Percentiles rank a stretch among this genome's conserved stretches.
Conservation (phyloP, 2,329 filamentous ascomycete genomes). For the Dothideomycetes sp. region DNA sequence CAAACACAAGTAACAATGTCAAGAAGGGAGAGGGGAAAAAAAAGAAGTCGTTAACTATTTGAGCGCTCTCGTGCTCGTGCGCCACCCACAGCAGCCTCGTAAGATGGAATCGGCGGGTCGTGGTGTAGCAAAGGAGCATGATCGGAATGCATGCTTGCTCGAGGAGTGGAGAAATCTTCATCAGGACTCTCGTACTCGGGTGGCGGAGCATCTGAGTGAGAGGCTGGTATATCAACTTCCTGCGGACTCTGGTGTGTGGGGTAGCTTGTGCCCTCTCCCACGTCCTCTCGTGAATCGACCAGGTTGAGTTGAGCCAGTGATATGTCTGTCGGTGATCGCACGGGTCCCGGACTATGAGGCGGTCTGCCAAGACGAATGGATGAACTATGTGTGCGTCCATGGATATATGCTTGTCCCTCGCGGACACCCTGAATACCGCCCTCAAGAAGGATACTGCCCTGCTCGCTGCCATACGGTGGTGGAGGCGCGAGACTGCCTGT, state of each 20-base stretch:
- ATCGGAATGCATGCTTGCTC: slow-evolving; percentile 19
- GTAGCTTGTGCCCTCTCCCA: slow-evolving; percentile 55
- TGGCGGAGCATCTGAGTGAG: slow-evolving; percentile 24
- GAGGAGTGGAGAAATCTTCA: slow-evolving; percentile 21
- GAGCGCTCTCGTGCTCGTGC: neutral
- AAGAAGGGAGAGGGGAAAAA: neutral
- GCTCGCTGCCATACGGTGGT: slow-evolving; percentile 92
- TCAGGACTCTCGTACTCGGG: slow-evolving; percentile 41
- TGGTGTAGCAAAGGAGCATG: slow-evolving; percentile 15
- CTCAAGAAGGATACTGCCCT: slow-evolving; percentile 90
- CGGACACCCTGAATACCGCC: slow-evolving; percentile 53
- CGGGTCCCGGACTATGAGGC: slow-evolving; percentile 72
- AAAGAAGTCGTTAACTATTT: neutral
- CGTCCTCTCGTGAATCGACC: slow-evolving; percentile 53
- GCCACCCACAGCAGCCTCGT: slow-evolving; percentile 59
- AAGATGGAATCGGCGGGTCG: slow-evolving; percentile 67
- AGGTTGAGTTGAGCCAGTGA: slow-evolving; percentile 80
- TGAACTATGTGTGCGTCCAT: slow-evolving; percentile 66
- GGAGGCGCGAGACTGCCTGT: slow-evolving; percentile 90
- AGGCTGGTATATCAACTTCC: too few relatives aligned
- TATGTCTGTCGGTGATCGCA: slow-evolving; percentile 89
- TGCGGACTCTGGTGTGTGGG: too few relatives aligned
- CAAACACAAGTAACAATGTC: neutral
- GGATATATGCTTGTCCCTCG: slow-evolving; percentile 49
- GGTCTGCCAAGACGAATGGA: slow-evolving; percentile 62